These are phyloP conservation scores for Plasmodium malariae DNA, from an alignment of 169 alveolate genomes.

Conservation along the genomic window DNA sequence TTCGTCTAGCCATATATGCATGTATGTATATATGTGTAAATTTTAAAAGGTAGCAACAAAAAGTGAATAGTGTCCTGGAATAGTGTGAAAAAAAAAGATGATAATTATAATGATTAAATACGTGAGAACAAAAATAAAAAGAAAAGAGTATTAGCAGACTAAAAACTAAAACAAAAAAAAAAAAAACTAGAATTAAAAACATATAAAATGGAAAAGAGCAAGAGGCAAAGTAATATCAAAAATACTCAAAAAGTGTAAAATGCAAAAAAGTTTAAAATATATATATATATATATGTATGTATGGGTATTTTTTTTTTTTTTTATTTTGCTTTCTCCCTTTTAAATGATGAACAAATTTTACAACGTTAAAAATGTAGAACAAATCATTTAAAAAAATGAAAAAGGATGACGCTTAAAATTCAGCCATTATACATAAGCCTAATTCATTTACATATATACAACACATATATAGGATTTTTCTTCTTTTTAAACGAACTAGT, in stretches of 20 bases:
- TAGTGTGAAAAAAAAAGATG: not conserved
- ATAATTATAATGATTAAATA: no score
- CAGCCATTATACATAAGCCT: slow-evolving; percentile 1
- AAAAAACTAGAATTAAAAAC: not conserved
- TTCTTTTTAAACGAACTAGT: not conserved
- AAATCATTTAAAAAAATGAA: slow-evolving; percentile 2
- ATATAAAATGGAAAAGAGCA: slow-evolving; percentile 1
- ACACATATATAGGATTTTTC: slow-evolving; percentile 1
- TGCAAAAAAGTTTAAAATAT: slow-evolving; percentile 8
- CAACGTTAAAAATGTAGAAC: slow-evolving; percentile 14
- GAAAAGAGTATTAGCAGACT: slow-evolving; percentile 6
- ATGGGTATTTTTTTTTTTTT: not conserved
- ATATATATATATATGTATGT: slow-evolving; percentile 13
- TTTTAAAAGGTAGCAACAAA: not conserved
- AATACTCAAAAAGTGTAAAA: slow-evolving; percentile 23
- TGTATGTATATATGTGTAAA: no score
- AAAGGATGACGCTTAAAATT: slow-evolving; percentile 7
- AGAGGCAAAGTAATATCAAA: slow-evolving; percentile 5
- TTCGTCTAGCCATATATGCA: no score
- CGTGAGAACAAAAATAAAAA: slow-evolving; percentile 10
- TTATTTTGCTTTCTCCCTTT: not conserved
- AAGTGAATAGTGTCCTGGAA: not conserved
- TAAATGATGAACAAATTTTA: slow-evolving; percentile 10
- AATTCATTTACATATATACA: slow-evolving; percentile 3
- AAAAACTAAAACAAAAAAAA: slow-evolving; percentile 68